Conservation (phyloP, 2,329 filamentous ascomycete genomes). For the Ceratocystis diversiconidia region DNA sequence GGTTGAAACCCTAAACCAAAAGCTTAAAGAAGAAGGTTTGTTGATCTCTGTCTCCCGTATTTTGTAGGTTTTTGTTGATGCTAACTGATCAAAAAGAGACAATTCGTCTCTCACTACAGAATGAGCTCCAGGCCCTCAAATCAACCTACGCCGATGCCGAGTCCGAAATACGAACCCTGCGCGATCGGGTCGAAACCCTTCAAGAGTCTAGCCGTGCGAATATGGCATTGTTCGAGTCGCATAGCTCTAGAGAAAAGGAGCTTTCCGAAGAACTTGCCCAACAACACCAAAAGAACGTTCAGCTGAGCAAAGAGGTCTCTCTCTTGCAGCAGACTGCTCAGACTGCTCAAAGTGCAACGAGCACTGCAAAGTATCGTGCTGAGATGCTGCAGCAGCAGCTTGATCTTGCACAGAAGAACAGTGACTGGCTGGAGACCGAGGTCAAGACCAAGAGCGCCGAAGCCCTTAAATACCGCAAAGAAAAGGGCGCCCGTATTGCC, state of each 20-base stretch:
- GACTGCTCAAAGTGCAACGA: constrained; percentile 62
- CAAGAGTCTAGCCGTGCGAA: constrained; percentile 89
- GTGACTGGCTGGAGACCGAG: constrained; percentile 86
- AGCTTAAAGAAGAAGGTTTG: constrained; percentile 70
- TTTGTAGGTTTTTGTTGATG: neutral
- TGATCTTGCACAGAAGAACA: constrained; percentile 73
- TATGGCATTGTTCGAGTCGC: constrained; percentile 74
- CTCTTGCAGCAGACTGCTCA: constrained; percentile 73
- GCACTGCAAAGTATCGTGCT: constrained; percentile 76
- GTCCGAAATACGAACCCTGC: constrained; percentile 60
- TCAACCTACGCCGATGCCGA: constrained; percentile 60
- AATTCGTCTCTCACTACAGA: constrained; percentile 58
- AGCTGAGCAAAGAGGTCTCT: constrained; percentile 70
- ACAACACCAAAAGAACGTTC: constrained; percentile 77
- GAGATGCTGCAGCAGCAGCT: constrained; percentile 83
- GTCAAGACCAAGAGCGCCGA: constrained; percentile 82
- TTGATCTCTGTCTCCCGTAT: neutral
- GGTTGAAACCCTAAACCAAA: constrained; percentile 64
- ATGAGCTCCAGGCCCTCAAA: constrained; percentile 65
- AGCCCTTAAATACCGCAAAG: constrained; percentile 79
- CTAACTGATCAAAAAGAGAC: constrained; percentile 45
- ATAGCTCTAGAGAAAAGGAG: constrained; percentile 72
- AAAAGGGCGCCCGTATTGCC: constrained; percentile 79
- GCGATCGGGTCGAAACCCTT: constrained; percentile 69
- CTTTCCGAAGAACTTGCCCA: constrained; percentile 74